Evolutionary conservation across 768 basidiomycete genomes (phyloP), one percentile per base, ranked within the genome.

Genomic region (Porpolomopsis calyptriformis): DNA sequence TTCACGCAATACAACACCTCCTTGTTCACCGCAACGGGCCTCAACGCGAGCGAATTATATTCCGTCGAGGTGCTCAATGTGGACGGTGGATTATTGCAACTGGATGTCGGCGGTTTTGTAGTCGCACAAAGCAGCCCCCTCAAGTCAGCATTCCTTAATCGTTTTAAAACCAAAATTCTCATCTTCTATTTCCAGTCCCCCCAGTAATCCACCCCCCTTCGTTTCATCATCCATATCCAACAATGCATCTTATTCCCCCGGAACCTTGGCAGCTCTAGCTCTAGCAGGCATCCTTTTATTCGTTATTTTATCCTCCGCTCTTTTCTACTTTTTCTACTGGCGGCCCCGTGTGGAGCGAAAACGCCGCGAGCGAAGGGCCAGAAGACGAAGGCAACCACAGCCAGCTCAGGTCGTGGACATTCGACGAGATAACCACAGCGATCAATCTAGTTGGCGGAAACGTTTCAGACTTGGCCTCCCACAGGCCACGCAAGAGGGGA

Each of bases 191-290:
- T 38, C 40, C 40, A 41, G 48, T 31, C 41, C 49, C 10, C n/a
- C n/a, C n/a, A n/a, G n/a, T n/a, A n/a, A n/a, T n/a, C n/a, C n/a
- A n/a, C n/a, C n/a, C n/a, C n/a, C n/a, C n/a, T n/a, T n/a, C n/a
- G n/a, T n/a, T n/a, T n/a, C n/a, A n/a, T n/a, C n/a, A n/a, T n/a
- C n/a, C n/a, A n/a, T n/a, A n/a, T 40, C 51, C 20, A 40, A 40
- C 50, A 57, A 57, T 27, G 48, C 50, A 45, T 47, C 53, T 8
- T 43, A 60, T 34, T 49, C 55, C n/a, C 14, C 43, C 49, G 81
- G 83, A 35, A 78, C 82, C 1, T 76, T 84, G 45, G 82, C 82
- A 16, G 84, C 82, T 0, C 64, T 83, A 24, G 71, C 70, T 8
- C 66, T 86, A 2, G 80, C 76, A 2, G 69, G 71, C 18, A 57